Evolutionary conservation across 1,284 basidiomycete genomes (phyloP).

Genomic region (Salmacisia buchloeana): DNA sequence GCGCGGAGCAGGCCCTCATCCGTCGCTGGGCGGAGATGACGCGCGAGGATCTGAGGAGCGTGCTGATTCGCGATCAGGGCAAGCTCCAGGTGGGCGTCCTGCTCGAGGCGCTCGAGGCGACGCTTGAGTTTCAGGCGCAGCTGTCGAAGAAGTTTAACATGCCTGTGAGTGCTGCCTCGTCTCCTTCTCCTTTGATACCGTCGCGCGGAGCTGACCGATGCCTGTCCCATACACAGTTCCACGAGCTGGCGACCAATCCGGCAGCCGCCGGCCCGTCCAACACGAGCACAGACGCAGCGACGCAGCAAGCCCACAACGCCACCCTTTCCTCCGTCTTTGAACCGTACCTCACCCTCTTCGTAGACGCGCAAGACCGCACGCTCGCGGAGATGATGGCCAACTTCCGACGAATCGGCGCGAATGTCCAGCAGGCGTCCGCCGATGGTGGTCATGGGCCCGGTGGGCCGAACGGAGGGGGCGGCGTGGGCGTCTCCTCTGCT

Average conservation of each 20-base stretch:
- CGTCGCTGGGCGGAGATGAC: slow-evolving; percentile 43
- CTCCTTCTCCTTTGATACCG: not conserved
- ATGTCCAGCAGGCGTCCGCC: slow-evolving; percentile 20
- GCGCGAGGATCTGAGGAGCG: slow-evolving; percentile 42
- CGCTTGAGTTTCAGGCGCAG: slow-evolving; percentile 41
- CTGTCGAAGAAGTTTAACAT: slow-evolving; percentile 32
- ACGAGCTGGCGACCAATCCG: slow-evolving; percentile 6
- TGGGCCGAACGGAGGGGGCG: slow-evolving; percentile 39
- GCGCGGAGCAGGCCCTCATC: slow-evolving; percentile 32
- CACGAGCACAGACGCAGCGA: not conserved
- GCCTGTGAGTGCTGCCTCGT: slow-evolving; percentile 5
- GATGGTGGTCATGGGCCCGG: slow-evolving; percentile 15
- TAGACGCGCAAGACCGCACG: slow-evolving; percentile 86
- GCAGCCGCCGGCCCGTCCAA: slow-evolving; percentile 40
- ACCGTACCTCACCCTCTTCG: slow-evolving; percentile 82
- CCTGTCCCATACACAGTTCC: not conserved
- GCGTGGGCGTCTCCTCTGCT: slow-evolving; percentile 65
- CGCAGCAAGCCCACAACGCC: not conserved
- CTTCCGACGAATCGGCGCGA: slow-evolving; percentile 13
- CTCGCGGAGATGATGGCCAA: slow-evolving; percentile 31
- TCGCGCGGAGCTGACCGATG: not conserved
- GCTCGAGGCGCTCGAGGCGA: slow-evolving; percentile 41
- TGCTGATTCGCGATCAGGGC: slow-evolving; percentile 39
- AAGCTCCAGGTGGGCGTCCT: slow-evolving; percentile 38
- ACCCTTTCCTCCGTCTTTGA: slow-evolving; percentile 72